These are phyloP conservation scores for Carex kokanica DNA, from an alignment of 176 grass and related monocot genomes.

Conservation along the genomic window DNA sequence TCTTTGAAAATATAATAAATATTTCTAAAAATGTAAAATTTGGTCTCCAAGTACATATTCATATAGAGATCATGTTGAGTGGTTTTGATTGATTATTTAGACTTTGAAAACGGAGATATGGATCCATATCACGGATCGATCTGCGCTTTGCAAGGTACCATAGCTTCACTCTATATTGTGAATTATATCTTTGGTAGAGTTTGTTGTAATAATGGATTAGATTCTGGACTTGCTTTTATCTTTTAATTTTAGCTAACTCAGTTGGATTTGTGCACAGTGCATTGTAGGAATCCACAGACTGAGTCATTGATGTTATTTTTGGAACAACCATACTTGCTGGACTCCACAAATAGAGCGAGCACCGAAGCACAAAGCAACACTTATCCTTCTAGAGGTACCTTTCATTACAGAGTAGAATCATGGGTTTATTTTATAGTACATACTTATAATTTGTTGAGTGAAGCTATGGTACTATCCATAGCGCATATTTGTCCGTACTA, in stretches of 20 bases:
- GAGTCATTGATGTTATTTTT: slow-evolving; percentile 69
- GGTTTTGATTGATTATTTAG: too few relatives aligned
- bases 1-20: too few relatives aligned
- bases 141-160: too few relatives aligned
- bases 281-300: slow-evolving; percentile 74
- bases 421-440: not conserved
- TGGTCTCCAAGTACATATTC: too few relatives aligned
- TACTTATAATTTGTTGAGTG: not conserved
- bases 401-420: not conserved
- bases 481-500: too few relatives aligned
- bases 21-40: too few relatives aligned
- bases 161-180: not conserved
- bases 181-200: slow-evolving; percentile 1
- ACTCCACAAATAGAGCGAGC: slow-evolving; percentile 17
- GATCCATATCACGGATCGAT: too few relatives aligned
- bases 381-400: slow-evolving; percentile 46
- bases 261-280: slow-evolving; percentile 44
- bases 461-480: too few relatives aligned
- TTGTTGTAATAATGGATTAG: not conserved
- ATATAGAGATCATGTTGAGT: too few relatives aligned
- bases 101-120: too few relatives aligned
- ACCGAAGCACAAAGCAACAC: not conserved
- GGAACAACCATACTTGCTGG: slow-evolving; percentile 71
- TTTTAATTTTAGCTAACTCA: slow-evolving; percentile 6
- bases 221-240: slow-evolving; percentile 15